Base-by-base conservation (phyloP, 2,329 filamentous ascomycete species). In the Curvularia sp. region DNA sequence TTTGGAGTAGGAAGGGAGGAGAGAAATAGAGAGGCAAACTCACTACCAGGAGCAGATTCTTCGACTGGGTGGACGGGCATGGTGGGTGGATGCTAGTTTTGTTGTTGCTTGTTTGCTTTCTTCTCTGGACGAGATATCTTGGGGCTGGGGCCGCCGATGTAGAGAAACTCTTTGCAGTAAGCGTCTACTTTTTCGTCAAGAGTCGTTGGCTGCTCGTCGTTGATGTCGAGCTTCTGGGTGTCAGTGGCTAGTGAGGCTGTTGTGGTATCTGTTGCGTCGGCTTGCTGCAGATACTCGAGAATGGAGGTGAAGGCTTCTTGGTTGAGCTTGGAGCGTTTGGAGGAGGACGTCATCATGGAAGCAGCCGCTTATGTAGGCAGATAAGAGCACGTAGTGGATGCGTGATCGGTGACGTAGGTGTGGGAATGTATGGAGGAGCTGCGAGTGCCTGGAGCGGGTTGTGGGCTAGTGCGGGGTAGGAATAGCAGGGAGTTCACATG, bases 31-130 rank as follows among this genome's bases (percentile, higher is more conserved):
- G 18, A 18, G 18, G 18, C 18, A 35, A 8, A 76, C 77, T 49
- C 73, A 81, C 78, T 76, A 54, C 77, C 75, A 50, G 61, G 61
- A 51, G 77, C 68, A 52, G 71, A 69, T 60, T 80, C 77, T 66
- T 81, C 78, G 63, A 75, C 73, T 52, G 77, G 75, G 63, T 78
- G 77, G 62, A 75, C 73, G 55, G 79, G 79, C 79, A 81, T 80
- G 47, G 62, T 75, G 69, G 30, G 5, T 33, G 10, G 31, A 58
- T 22, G 58, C 53, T 55, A 63, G 42, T 56, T 60, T 26, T 26
- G 20, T 49, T 26, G 24, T 6, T n/a, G 44, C 31, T 50, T 44
- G 5, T 49, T 49, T 54, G 10, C 31, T 62, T 13, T 22, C 49
- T 55, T 26, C 20, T 43, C 28, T 35, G 15, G 18, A 4, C 31